Conservation (phyloP, 176 grass and related monocot species). For the Poa pratensis region DNA sequence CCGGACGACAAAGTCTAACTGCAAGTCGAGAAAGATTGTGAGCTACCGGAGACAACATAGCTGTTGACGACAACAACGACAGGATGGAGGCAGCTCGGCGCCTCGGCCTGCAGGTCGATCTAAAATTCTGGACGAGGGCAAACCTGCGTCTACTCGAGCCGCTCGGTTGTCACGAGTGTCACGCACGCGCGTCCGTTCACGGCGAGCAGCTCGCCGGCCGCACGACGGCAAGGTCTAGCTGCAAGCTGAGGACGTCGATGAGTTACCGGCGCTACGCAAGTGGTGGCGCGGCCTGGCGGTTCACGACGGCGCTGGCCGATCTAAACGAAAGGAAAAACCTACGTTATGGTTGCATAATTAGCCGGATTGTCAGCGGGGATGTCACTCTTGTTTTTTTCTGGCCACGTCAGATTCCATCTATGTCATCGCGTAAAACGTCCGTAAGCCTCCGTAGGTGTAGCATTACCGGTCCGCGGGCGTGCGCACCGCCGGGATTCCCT, state of each 20-base stretch:
- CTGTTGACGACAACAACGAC: too few relatives aligned
- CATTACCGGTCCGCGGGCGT: neutral
- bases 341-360: neutral
- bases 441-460: neutral
- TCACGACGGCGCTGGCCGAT: neutral
- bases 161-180: too few relatives aligned
- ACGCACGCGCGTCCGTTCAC: neutral
- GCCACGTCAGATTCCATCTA: neutral
- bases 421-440: too few relatives aligned
- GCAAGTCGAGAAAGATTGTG: too few relatives aligned
- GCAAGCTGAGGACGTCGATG: neutral
- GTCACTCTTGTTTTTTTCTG: neutral
- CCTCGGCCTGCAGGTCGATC: too few relatives aligned
- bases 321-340: neutral
- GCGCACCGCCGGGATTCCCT: conserved; percentile 11
- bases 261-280: neutral
- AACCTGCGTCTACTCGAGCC: neutral
- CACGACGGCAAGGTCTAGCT: neutral
- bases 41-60: too few relatives aligned
- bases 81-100: too few relatives aligned
- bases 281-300: neutral
- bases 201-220: neutral
- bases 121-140: neutral
- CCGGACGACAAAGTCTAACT: too few relatives aligned
- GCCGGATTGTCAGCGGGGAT: neutral